These are phyloP conservation scores for Xylaria sp. DNA, from an alignment of 2,329 filamentous ascomycete species.

Conservation along the genomic window DNA sequence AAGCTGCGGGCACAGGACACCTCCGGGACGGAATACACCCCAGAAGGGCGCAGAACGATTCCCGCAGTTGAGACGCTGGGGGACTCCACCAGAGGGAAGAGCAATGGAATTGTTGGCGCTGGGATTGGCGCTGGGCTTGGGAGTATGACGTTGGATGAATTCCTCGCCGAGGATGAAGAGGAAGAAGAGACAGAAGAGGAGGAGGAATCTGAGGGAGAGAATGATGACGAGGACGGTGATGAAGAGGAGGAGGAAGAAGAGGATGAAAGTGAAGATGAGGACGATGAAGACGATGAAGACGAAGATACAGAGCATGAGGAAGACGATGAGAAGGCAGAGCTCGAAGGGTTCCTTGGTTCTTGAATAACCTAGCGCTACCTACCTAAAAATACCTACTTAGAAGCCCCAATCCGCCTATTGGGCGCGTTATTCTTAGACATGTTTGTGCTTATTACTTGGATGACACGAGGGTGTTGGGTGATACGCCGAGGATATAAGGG, in stretches of 20 bases:
- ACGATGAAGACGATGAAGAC: constrained; percentile 39
- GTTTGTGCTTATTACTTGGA: not conserved
- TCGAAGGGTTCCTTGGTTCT: constrained; percentile 55
- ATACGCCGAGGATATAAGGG: not conserved
- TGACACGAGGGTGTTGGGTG: not conserved
- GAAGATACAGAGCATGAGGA: constrained; percentile 54
- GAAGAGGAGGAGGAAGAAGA: constrained; percentile 46
- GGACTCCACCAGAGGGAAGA: constrained; percentile 59
- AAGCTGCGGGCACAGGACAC: constrained; percentile 64
- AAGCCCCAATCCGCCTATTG: not conserved
- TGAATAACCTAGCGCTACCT: constrained; percentile 31
- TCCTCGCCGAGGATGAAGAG: constrained; percentile 77
- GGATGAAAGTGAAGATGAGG: constrained; percentile 51
- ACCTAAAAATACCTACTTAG: constrained; percentile 3
- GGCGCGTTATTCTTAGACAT: not conserved
- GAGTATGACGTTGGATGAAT: constrained; percentile 89
- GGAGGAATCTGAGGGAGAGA: constrained; percentile 56
- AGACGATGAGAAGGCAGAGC: constrained; percentile 56
- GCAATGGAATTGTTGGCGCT: constrained; percentile 57
- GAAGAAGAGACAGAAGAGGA: constrained; percentile 62
- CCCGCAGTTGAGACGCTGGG: constrained; percentile 74
- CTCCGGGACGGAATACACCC: constrained; percentile 53
- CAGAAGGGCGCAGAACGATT: constrained; percentile 56
- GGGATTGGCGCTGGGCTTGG: constrained; percentile 56
- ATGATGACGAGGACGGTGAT: constrained; percentile 55